Conservation (phyloP, 108 stramenopile species). For the Discostella stelligeroides region DNA sequence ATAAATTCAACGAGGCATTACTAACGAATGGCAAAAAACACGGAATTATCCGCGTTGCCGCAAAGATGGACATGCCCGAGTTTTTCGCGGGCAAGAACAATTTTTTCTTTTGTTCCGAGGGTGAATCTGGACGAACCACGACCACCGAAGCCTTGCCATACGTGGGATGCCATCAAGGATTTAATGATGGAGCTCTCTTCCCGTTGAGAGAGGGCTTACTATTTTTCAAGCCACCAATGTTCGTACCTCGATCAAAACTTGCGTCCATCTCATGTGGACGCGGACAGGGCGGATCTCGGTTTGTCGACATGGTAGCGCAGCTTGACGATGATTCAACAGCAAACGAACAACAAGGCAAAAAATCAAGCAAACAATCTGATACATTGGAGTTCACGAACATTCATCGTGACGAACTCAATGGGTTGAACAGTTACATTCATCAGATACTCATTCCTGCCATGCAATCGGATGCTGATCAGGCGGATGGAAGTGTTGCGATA, state of each 20-base stretch:
- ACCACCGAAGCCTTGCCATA: slow-evolving; percentile 76
- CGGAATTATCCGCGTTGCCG: slow-evolving; percentile 27
- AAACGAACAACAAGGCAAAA: not conserved
- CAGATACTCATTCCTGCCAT: slow-evolving; percentile 74
- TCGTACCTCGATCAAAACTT: slow-evolving; percentile 60
- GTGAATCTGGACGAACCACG: slow-evolving; percentile 46
- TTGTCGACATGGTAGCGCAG: slow-evolving; percentile 65
- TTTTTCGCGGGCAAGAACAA: not conserved
- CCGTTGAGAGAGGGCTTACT: slow-evolving; percentile 76
- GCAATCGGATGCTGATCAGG: slow-evolving; percentile 50
- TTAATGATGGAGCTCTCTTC: slow-evolving; percentile 78
- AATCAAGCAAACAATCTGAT: slow-evolving; percentile 29
- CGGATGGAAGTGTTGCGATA: slow-evolving; percentile 17
- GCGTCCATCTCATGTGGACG: slow-evolving; percentile 76
- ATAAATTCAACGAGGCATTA: slow-evolving; percentile 27
- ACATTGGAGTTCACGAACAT: slow-evolving; percentile 81
- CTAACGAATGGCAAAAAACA: not conserved
- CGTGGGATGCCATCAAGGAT: slow-evolving; percentile 75
- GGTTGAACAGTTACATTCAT: slow-evolving; percentile 75
- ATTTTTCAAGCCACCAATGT: slow-evolving; percentile 85
- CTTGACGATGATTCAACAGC: slow-evolving; percentile 2
- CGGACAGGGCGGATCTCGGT: slow-evolving; percentile 62
- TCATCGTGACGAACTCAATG: slow-evolving; percentile 65
- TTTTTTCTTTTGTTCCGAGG: slow-evolving; percentile 49
- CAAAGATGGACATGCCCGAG: slow-evolving; percentile 27